Evolutionary conservation across 345 rosid species (phyloP).

Genomic region (Linum usitatissimum): DNA sequence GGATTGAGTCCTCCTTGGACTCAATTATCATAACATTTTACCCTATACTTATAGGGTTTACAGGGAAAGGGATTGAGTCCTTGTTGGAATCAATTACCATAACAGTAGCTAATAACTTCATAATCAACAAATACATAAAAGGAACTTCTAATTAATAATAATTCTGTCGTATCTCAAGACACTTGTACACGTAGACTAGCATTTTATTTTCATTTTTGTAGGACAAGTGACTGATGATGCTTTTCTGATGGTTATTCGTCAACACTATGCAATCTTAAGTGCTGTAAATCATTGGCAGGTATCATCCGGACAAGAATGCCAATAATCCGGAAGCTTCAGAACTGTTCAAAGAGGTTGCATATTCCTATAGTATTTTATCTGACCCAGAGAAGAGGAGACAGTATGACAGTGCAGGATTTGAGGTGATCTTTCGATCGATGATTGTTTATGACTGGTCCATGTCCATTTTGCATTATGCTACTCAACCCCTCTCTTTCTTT

Average conservation of each 20-base stretch:
- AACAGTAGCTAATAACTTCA: no score
- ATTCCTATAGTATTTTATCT: constrained; percentile 91
- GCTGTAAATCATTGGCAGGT: constrained; percentile 33
- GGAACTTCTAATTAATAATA: no score
- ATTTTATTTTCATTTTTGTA: neutral
- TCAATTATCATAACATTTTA: no score
- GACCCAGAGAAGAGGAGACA: constrained; percentile 98
- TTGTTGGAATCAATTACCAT: no score
- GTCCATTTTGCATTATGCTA: neutral
- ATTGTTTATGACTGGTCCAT: neutral
- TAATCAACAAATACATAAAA: no score
- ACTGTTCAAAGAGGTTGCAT: constrained; percentile 93
- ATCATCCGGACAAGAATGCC: constrained; percentile 97
- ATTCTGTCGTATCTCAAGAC: no score
- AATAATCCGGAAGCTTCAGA: constrained; percentile 95
- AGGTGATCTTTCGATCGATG: constrained; percentile 34
- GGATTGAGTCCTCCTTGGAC: no score
- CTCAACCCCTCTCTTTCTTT: neutral
- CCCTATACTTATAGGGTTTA: no score
- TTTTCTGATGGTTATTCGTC: constrained; percentile 1
- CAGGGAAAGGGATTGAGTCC: no score
- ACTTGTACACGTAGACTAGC: no score
- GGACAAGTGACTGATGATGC: no score
- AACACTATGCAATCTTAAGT: neutral
- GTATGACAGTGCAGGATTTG: constrained; percentile 90